Conservation (phyloP, 805 yeast genomes). For the Crinitomyces ghanaensis region DNA sequence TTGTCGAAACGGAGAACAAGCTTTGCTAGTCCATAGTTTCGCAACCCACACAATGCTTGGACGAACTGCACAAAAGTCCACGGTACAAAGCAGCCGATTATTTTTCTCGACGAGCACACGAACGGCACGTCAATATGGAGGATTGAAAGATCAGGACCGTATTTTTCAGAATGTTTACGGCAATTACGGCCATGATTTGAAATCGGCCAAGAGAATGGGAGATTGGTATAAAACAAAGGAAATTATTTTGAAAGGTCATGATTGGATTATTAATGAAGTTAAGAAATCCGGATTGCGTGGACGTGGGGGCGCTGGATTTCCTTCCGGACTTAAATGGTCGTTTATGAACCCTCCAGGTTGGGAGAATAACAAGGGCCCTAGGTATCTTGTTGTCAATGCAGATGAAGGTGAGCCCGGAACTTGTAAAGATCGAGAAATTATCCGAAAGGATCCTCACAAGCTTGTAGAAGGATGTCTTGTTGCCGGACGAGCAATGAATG, state of each 20-base stretch:
- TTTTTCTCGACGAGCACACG: constrained; percentile 1
- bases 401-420: constrained; percentile 96
- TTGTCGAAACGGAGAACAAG: too few species aligned
- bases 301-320: constrained; percentile 92
- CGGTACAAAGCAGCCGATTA: too few species aligned
- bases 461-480: constrained; percentile 84
- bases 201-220: constrained; percentile 67
- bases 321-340: constrained; percentile 84
- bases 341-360: constrained; percentile 94
- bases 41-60: too few species aligned
- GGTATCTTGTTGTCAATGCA: constrained; percentile 81
- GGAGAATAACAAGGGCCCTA: constrained; percentile 84
- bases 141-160: constrained; percentile 71
- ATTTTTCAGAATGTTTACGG: constrained; percentile 78
- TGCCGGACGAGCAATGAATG: constrained; percentile 88
- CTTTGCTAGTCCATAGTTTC: too few species aligned
- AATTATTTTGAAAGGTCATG: constrained; percentile 69
- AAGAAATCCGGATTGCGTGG: constrained; percentile 80
- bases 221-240: constrained; percentile 92
- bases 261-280: constrained; percentile 83
- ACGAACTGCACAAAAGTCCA: too few species aligned
- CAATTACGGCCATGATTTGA: constrained; percentile 62
- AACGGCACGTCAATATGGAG: constrained; percentile 44
- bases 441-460: constrained; percentile 86
- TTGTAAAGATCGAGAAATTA: constrained; percentile 84